Evolutionary conservation across 1,284 basidiomycete species (phyloP).

Genomic region (Ganoderma lingzhi): DNA sequence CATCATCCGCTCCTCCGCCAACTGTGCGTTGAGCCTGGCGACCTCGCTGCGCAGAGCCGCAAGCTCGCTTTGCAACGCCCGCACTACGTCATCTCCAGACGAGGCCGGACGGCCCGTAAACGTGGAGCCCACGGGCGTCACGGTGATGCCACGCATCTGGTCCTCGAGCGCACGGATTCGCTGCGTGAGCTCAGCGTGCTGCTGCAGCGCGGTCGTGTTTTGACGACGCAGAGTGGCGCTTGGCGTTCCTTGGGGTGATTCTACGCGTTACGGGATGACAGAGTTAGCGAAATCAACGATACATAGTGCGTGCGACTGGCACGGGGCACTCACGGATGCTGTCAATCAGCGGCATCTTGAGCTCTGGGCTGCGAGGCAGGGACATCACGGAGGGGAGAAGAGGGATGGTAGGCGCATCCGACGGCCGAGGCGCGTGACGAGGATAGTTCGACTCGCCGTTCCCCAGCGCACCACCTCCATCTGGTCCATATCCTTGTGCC

Average conservation of each 20-base stretch:
- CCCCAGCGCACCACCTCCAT: neutral
- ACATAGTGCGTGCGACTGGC: neutral
- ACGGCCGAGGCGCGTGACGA: neutral
- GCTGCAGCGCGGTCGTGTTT: neutral
- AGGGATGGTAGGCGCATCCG: neutral
- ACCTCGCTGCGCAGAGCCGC: slow-evolving; percentile 9
- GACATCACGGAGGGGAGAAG: neutral
- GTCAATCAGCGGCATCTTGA: neutral
- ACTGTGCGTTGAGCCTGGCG: slow-evolving; percentile 2
- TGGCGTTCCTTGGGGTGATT: neutral
- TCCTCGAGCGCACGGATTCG: slow-evolving; percentile 14
- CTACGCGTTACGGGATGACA: neutral
- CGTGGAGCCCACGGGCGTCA: neutral
- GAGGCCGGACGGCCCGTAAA: neutral
- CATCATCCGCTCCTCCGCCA: slow-evolving; percentile 5
- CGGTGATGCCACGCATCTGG: slow-evolving; percentile 6
- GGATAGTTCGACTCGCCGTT: neutral
- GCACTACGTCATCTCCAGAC: neutral
- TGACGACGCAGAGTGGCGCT: neutral
- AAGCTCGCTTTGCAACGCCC: slow-evolving; percentile 10
- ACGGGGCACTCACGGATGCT: neutral
- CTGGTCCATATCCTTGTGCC: too few species aligned
- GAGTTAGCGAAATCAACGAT: neutral
- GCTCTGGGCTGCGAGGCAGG: neutral
- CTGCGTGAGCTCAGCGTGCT: slow-evolving; percentile 1